Base-by-base conservation (phyloP, 2,329 filamentous ascomycete species). In the Orbilia oligospora region DNA sequence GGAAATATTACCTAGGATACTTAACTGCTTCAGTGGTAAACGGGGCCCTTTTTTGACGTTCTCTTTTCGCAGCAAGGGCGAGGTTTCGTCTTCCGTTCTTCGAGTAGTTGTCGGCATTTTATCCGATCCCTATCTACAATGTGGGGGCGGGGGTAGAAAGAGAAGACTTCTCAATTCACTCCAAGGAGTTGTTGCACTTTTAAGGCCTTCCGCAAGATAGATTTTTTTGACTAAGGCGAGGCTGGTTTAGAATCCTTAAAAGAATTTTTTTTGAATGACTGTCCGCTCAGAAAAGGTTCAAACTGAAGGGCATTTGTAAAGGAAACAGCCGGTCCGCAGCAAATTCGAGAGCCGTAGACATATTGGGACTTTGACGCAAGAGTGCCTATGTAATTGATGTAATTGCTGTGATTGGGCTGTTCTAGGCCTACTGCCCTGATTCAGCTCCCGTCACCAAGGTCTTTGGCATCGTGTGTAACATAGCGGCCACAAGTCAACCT, bases 21-120 rank as follows among this genome's bases (percentile, higher is more conserved):
- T 8, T 5, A 71, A 22, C 41, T 71, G 67, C 55, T 24, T 51
- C 27, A 71, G 22, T 24, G 67, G 67, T 20, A 71, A 22, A 41
- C 55, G 20, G 2, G 51, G 41, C 20, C 38, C 41, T 24, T 30
- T 51, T 24, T 27, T 14, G 6, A 0, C 14, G 0, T 18, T 6
- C 18, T 51, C 22, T 12, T 14, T 30, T 30, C 30, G 46, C 16
- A 71, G 44, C 18, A 71, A 30, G 27, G 67, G 67, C 8, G 41
- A 46, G 9, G 27, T 53, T 63, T 71, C 67, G 55, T 51, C 53
- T 12, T 5, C 20, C 10, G 1, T 41, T 20, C 36, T 20, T 46
- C 22, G 20, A n/a, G 20, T 14, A 5, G 12, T 27, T 24, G 10
- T 64, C 58, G 58, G 12, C 18, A 64, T 64, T 46, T 22, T 64